Base-by-base conservation (phyloP, 2,329 filamentous ascomycete species). In the Ilyonectria mors-panacis region DNA sequence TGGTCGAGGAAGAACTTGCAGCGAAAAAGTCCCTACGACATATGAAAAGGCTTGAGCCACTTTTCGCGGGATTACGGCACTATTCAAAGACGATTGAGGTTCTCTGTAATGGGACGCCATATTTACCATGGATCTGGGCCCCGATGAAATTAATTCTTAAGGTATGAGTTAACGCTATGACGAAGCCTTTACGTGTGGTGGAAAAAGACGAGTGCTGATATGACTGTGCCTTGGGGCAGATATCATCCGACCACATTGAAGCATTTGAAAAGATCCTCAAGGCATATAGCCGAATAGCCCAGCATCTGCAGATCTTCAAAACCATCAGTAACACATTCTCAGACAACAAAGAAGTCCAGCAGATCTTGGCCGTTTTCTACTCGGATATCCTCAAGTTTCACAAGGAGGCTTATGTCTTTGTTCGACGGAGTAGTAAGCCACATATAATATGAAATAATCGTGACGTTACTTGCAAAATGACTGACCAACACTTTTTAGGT, bases 331-430 rank as follows among this genome's bases (percentile, higher is more conserved):
- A 70, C 0, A 66, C 78, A 0, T 84, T 82, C 35, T 39, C 28
- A 1, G 61, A 64, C 2, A 74, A 82, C 17, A 23, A 64, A 0
- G 74, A 80, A 0, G 80, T 86, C 51, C 81, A 85, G 42, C 71
- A 80, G 12, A 76, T 81, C 0, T 67, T 86, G 0, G 82, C 81
- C 0, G 59, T 82, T 0, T 82, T 84, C 48, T 86, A 86, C 44
- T 71, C 78, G 0, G 83, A 87, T 42, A 85, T 86, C 21, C 73
- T 86, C 0, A 69, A 81, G 21, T 86, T 87, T 61, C 85, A 86
- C 63, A 78, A 79, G 30, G 65, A 80, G 10, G 82, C 84, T 0
- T 86, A 86, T 68, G 79, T 78, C 19, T 85, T 85, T 58, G 78
- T 86, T 15, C 73, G 78, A 1, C 64, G 77, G 57, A 75, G 73